These are phyloP conservation scores for Termitomyces heimii DNA, from an alignment of 768 basidiomycete species.

Conservation along the genomic window DNA sequence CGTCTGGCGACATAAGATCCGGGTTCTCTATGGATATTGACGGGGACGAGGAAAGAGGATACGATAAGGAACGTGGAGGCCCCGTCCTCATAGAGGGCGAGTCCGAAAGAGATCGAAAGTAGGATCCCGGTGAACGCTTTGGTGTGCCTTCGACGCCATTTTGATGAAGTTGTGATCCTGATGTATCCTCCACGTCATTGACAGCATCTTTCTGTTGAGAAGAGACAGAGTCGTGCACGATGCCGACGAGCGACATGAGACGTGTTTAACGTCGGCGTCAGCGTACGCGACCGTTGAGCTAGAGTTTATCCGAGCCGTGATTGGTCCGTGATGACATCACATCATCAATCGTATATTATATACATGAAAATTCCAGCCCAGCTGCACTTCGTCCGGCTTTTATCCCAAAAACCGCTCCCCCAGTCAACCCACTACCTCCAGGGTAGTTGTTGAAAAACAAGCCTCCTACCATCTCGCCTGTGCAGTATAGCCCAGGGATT, in stretches of 20 bases:
- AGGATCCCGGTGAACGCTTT: conserved; percentile 11
- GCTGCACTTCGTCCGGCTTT: conserved; percentile 48
- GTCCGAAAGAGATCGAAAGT: conserved; percentile 25
- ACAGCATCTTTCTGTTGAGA: not conserved
- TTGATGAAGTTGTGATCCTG: not conserved
- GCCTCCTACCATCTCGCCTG: conserved; percentile 66
- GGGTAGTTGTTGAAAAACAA: conserved; percentile 65
- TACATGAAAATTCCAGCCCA: not conserved
- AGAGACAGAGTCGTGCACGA: conserved; percentile 15
- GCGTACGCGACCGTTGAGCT: not conserved
- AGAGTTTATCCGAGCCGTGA: not conserved
- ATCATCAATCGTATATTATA: not conserved
- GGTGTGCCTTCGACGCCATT: conserved; percentile 2
- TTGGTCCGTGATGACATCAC: conserved; percentile 14
- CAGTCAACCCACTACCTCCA: conserved; percentile 61
- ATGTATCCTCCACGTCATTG: not conserved
- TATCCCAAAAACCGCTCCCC: conserved; percentile 60
- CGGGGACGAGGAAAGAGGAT: conserved; percentile 42
- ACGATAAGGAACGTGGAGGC: conserved; percentile 68
- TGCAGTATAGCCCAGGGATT: conserved; percentile 55
- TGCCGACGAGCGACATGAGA: conserved; percentile 21
- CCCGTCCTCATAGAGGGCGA: conserved; percentile 67
- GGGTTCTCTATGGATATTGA: conserved; percentile 20
- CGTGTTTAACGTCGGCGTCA: not conserved
- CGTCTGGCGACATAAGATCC: conserved; percentile 18